Base-by-base conservation (phyloP, 495 filamentous ascomycete genomes). In the Geopyxis carbonaria region DNA sequence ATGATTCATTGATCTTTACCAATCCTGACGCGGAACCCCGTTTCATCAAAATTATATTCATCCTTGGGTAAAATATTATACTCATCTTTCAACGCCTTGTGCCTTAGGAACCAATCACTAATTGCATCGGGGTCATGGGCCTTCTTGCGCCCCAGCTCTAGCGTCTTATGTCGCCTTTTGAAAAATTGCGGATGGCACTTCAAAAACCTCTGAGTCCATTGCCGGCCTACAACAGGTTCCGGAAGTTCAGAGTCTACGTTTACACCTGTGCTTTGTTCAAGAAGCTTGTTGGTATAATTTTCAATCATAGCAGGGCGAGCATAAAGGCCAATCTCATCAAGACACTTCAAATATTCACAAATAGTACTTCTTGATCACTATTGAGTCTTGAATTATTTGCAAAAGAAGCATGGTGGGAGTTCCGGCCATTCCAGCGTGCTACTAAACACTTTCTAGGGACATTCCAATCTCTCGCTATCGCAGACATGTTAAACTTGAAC, bases 11-110 rank as follows among this genome's bases (percentile, higher is more conserved):
- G 46, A 43, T 50, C 36, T 23, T 35, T 30, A 4, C 32, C 34
- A 6, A 49, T 45, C 2, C 46, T 42, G 45, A 55, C 44, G 4
- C 36, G 23, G 38, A 56, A 55, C 15, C 43, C 40, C n/a, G 39
- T 51, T 27, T 56, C 44, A 42, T 56, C 47, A 38, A 55, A 40
- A 34, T 49, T 56, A n/a, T 38, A 56, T 11, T 46, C 43, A 42
- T 55, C 47, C 4, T 34, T 21, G 10, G 4, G 3, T 20, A 23
- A 0, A 34, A 56, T 45, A 4, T 32, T 30, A 38, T 43, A 40
- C 18, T 46, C 16, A 2, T 34, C 27, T 9, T 28, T n/a, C 9
- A 43, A 32, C 13, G 23, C 22, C n/a, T 45, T 15, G 7, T 33
- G 36, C 11, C 31, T 16, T n/a, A 37, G 1, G 32, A 54, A 55